phyloP scores from a whole-genome alignment of 1,284 basidiomycete genomes.

The Anthracocystis walkeri region DNA sequence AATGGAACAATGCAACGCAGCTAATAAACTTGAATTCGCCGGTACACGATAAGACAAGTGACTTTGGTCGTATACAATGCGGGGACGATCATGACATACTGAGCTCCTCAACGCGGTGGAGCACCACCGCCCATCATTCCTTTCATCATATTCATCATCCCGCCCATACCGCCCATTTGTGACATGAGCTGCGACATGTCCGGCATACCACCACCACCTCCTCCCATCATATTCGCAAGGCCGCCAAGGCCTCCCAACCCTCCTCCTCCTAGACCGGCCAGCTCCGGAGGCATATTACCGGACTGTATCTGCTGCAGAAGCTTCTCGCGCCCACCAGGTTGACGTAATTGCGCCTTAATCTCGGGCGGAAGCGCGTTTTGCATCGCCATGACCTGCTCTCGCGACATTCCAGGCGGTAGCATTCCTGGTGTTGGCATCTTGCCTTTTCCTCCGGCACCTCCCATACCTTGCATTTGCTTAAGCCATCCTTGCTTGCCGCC shows the following conservation, averaged over 20 bases:
- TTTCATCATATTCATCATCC: constrained; percentile 79
- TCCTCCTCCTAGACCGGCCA: constrained; percentile 50
- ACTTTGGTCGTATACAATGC: no score
- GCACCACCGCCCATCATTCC: constrained; percentile 78
- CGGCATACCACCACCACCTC: constrained; percentile 54
- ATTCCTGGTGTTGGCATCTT: constrained; percentile 54
- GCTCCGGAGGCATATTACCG: constrained; percentile 52
- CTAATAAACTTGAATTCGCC: no score
- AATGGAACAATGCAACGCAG: no score
- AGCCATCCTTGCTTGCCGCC: constrained; percentile 87
- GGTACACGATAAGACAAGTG: no score
- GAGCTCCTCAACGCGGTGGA: constrained; percentile 10
- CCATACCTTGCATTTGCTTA: constrained; percentile 56
- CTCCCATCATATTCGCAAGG: constrained; percentile 45
- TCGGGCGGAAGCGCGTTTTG: constrained; percentile 67
- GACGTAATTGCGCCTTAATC: constrained; percentile 68
- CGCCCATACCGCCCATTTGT: constrained; percentile 69
- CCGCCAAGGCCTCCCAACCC: constrained; percentile 47
- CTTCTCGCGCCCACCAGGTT: constrained; percentile 67
- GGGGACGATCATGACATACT: neutral
- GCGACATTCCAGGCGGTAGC: constrained; percentile 65
- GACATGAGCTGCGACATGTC: constrained; percentile 69
- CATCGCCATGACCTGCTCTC: constrained; percentile 67
- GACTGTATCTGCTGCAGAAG: constrained; percentile 58
- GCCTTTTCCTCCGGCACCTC: constrained; percentile 45